Evolutionary conservation across 331 rosid species (phyloP).

Genomic region (Quercus lobata): DNA sequence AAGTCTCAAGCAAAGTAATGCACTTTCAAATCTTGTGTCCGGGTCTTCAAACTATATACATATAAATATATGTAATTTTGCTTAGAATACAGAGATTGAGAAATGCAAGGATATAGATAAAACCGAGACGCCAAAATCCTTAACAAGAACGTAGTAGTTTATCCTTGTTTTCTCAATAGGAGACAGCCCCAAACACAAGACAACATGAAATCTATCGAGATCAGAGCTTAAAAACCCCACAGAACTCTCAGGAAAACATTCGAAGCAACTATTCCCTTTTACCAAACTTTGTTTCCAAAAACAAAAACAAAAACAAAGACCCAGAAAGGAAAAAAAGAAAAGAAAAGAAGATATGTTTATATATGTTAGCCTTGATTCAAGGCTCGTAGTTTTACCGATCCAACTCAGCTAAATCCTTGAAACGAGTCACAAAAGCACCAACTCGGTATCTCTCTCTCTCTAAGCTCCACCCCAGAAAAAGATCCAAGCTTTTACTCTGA

Average conservation of each 20-base stretch:
- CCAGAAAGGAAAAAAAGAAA: too few relatives aligned
- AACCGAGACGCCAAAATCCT: conserved; percentile 23
- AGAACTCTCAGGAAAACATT: background rate
- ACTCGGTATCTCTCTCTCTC: background rate
- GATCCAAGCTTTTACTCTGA: conserved; percentile 18
- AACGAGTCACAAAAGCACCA: background rate
- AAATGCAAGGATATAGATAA: conserved; percentile 8
- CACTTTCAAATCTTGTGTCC: conserved; percentile 15
- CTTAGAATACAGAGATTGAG: background rate
- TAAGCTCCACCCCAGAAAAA: background rate
- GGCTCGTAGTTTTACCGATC: background rate
- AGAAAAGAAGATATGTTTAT: too few relatives aligned
- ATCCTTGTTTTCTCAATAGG: conserved; percentile 29
- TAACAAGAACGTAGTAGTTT: conserved; percentile 24
- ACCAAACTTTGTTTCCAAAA: conserved; percentile 12
- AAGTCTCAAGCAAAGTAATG: background rate
- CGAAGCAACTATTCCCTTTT: background rate
- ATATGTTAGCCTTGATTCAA: too few relatives aligned
- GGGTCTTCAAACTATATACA: conserved; percentile 1
- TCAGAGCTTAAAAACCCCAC: conserved; percentile 38
- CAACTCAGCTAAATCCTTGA: conserved; percentile 22
- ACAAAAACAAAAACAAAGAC: background rate
- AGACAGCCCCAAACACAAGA: conserved; percentile 52
- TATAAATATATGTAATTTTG: background rate
- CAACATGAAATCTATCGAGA: conserved; percentile 47